phyloP scores from a whole-genome alignment of 176 grass and related monocot species.

The Dactylis glomerata region DNA sequence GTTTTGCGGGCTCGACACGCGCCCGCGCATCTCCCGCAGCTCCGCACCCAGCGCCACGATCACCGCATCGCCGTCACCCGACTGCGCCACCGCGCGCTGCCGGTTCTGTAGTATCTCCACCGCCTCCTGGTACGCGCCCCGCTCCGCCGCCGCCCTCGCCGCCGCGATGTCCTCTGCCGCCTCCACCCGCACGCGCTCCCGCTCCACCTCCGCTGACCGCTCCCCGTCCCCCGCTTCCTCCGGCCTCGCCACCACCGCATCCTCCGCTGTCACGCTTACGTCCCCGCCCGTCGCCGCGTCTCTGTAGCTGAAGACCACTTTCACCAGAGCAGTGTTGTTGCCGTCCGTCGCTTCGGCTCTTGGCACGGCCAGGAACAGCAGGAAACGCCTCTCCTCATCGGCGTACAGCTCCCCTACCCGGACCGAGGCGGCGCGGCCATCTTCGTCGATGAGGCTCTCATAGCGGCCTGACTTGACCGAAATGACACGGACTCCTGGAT shows the following conservation, averaged over 20 bases:
- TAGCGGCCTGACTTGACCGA: conserved; percentile 59
- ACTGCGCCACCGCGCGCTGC: conserved; percentile 12
- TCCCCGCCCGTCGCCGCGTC: conserved; percentile 11
- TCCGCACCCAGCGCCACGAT: conserved; percentile 8
- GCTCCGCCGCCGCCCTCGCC: conserved; percentile 45
- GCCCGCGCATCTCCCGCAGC: conserved; percentile 27
- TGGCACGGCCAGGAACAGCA: conserved; percentile 45
- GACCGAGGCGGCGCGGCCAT: conserved; percentile 29
- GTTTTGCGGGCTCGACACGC: background rate
- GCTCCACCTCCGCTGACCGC: conserved; percentile 32
- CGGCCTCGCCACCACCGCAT: conserved; percentile 18
- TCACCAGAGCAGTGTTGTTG: conserved; percentile 29
- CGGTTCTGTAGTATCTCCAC: conserved; percentile 37
- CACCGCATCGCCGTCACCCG: background rate
- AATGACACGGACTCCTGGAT: conserved; percentile 19
- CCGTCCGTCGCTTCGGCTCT: background rate
- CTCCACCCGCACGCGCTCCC: conserved; percentile 36
- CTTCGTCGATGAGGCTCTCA: conserved; percentile 32
- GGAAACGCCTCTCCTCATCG: conserved; percentile 61
- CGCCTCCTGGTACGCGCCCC: conserved; percentile 22
- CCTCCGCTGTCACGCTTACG: conserved; percentile 25
- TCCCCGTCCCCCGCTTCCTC: background rate
- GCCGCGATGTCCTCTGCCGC: conserved; percentile 39
- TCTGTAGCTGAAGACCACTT: conserved; percentile 35
- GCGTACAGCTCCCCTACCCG: conserved; percentile 55